phyloP scores from a whole-genome alignment of 2,329 filamentous ascomycete species.

The Diaporthe velutina region DNA sequence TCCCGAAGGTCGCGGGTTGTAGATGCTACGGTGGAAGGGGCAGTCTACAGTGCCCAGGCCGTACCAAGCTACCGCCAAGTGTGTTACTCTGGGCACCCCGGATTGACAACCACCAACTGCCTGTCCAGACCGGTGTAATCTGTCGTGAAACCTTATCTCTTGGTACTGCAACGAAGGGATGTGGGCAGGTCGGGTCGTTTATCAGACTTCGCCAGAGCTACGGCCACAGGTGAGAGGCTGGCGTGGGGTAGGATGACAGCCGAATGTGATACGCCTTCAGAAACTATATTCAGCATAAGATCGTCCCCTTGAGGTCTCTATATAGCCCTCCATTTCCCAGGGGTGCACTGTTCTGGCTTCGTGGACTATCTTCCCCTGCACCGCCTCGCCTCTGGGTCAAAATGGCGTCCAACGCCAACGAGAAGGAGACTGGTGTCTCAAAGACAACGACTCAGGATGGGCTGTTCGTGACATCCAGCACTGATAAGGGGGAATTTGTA shows the following conservation, averaged over 20 bases:
- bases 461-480: neutral
- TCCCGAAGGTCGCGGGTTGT: neutral
- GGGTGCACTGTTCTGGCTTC: too few relatives aligned
- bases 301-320: neutral
- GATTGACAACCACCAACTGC: neutral
- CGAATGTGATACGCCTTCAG: neutral
- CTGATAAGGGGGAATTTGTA: constrained; percentile 9
- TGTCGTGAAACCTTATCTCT: constrained; percentile 16
- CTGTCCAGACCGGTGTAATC: neutral
- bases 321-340: neutral
- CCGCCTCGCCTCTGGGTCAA: neutral
- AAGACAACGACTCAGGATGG: constrained; percentile 7
- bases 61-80: constrained; percentile 15
- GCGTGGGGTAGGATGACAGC: too few relatives aligned
- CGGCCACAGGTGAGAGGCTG: neutral
- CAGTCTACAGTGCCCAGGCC: constrained; percentile 13
- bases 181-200: neutral
- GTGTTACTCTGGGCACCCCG: neutral
- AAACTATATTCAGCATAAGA: neutral
- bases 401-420: constrained; percentile 6
- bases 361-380: neutral
- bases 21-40: constrained; percentile 3
- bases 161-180: neutral
- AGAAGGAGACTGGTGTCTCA: neutral
- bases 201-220: neutral